phyloP scores from a whole-genome alignment of 192 early-diverging fungal species.

The Mortierella claussenii region DNA sequence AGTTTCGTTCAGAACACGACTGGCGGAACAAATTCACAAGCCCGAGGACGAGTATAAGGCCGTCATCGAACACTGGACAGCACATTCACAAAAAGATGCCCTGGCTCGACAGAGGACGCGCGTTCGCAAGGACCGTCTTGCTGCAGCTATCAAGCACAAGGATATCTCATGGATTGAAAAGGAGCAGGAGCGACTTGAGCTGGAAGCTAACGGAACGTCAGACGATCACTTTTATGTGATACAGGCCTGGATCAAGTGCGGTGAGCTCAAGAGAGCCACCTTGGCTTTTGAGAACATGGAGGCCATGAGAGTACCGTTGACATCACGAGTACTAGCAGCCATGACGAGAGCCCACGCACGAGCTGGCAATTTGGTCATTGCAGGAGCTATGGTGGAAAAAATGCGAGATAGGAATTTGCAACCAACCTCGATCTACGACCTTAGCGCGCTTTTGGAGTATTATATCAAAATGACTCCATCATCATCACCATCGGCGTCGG shows the following conservation, averaged over 20 bases:
- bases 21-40: conserved; percentile 49
- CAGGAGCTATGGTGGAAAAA: conserved; percentile 44
- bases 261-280: conserved; percentile 45
- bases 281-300: conserved; percentile 47
- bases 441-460: conserved; percentile 42
- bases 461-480: conserved; percentile 39
- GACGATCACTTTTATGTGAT: conserved; percentile 50
- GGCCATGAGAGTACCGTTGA: conserved; percentile 12
- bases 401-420: conserved; percentile 25
- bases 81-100: conserved; percentile 34
- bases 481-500: not conserved
- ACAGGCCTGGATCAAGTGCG: conserved; percentile 47
- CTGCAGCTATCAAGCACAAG: conserved; percentile 31
- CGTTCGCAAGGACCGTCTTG: conserved; percentile 34
- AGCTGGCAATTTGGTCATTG: conserved; percentile 28
- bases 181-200: conserved; percentile 38
- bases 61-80: conserved; percentile 49
- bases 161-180: conserved; percentile 39
- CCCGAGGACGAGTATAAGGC: conserved; percentile 51
- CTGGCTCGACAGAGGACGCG: conserved; percentile 31
- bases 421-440: conserved; percentile 32
- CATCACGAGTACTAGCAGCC: conserved; percentile 27
- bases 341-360: conserved; percentile 39
- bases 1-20: conserved; percentile 41
- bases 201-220: conserved; percentile 24